These are phyloP conservation scores for Tetradesmus obliquus DNA, from an alignment of 139 green algal species.

Conservation along the genomic window DNA sequence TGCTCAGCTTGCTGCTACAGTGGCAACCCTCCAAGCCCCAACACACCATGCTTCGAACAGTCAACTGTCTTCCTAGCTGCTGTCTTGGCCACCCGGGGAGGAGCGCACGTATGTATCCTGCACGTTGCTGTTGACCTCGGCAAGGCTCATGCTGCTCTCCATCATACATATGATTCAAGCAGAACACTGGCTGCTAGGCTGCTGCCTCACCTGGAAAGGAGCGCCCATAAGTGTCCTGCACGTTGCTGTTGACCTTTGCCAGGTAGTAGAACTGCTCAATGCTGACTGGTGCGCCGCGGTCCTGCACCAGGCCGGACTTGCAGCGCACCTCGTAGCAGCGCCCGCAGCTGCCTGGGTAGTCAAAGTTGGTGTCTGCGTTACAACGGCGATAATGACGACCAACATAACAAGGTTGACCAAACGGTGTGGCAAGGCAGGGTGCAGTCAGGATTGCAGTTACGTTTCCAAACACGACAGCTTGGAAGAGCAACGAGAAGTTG, in stretches of 20 bases:
- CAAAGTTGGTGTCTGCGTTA: constrained; percentile 48
- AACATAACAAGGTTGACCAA: constrained; percentile 11
- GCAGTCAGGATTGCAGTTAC: background rate
- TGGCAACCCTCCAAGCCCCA: background rate
- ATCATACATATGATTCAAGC: no score
- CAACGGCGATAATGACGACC: no score
- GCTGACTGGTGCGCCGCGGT: constrained; percentile 24
- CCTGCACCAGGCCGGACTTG: constrained; percentile 30
- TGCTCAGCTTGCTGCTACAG: background rate
- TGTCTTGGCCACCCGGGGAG: constrained; percentile 28
- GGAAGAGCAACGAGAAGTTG: no score
- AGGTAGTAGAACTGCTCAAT: constrained; percentile 35
- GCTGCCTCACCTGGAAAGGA: constrained; percentile 37
- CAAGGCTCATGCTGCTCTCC: no score
- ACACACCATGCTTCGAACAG: no score
- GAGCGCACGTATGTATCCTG: background rate
- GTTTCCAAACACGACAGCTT: no score
- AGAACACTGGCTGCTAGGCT: no score
- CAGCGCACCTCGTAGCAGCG: constrained; percentile 61
- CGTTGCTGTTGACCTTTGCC: constrained; percentile 9
- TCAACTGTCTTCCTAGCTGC: no score
- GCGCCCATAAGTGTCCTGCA: constrained; percentile 45
- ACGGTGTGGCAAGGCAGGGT: no score
- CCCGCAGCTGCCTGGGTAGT: constrained; percentile 61
- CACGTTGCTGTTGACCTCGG: no score